A percentile compares a stretch with the other conserved stretches of the same genome.
These are phyloP conservation scores for Prosopis cineraria DNA, from an alignment of 306 rosid genomes.

Conservation along the genomic window DNA sequence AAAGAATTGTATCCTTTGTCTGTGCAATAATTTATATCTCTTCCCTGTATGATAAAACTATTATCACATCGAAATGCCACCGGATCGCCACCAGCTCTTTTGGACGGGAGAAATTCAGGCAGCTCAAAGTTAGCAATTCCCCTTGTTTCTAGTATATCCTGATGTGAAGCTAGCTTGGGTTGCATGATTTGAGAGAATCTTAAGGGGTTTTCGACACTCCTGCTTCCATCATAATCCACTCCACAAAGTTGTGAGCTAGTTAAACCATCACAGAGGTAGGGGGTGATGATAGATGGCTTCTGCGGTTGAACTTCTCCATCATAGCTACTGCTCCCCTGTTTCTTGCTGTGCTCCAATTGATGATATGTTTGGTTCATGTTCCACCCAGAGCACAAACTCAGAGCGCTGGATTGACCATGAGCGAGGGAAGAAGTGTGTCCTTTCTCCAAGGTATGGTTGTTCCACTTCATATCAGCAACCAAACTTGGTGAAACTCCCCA, in stretches of 20 bases:
- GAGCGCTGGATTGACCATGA: constrained; percentile 31
- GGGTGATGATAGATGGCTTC: constrained; percentile 28
- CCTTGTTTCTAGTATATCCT: constrained; percentile 22
- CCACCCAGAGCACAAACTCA: constrained; percentile 34
- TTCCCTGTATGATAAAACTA: constrained; percentile 47
- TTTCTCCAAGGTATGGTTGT: constrained; percentile 9
- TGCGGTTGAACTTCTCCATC: constrained; percentile 29
- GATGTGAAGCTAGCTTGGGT: constrained; percentile 29
- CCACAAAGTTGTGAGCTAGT: constrained; percentile 33
- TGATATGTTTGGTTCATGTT: constrained; percentile 30
- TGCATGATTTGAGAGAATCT: constrained; percentile 37
- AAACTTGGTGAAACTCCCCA: constrained; percentile 31
- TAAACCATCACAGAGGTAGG: constrained; percentile 30
- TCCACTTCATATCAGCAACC: constrained; percentile 17
- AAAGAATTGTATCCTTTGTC: constrained; percentile 32
- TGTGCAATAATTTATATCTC: constrained; percentile 27
- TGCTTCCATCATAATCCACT: constrained; percentile 27
- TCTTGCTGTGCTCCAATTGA: constrained; percentile 33
- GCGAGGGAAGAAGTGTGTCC: constrained; percentile 26
- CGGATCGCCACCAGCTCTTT: constrained; percentile 31
- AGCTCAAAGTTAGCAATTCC: constrained; percentile 11
- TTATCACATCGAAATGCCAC: constrained; percentile 47
- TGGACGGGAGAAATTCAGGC: constrained; percentile 28
- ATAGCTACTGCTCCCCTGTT: constrained; percentile 22
- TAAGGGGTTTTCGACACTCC: constrained; percentile 27